Conservation (phyloP, 768 basidiomycete genomes). For the Rhodotorula kratochvilovae region DNA sequence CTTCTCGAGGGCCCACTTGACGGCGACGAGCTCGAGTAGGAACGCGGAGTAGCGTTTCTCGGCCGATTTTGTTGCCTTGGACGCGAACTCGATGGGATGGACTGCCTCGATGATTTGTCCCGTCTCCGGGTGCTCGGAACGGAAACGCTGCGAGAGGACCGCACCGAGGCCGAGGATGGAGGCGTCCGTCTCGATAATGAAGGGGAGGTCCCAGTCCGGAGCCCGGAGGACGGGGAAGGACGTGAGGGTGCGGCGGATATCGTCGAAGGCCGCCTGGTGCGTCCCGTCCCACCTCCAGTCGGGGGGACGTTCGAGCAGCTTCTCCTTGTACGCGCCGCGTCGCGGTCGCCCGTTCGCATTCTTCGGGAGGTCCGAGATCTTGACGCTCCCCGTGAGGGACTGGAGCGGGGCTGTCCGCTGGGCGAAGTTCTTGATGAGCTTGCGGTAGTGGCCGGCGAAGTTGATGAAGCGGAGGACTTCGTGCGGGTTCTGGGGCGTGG, state of each 20-base stretch:
- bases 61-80: neutral
- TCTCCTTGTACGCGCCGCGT: neutral
- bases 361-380: neutral
- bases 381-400: neutral
- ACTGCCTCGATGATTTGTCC: neutral
- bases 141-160: neutral
- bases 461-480: neutral
- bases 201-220: neutral
- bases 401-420: neutral
- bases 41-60: conserved; percentile 1
- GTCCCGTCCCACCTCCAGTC: neutral
- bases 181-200: neutral
- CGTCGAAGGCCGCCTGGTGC: neutral
- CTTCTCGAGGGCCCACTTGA: conserved; percentile 5
- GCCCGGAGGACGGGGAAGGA: neutral
- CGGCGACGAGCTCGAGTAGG: conserved; percentile 2
- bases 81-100: neutral
- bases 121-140: neutral
- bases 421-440: neutral
- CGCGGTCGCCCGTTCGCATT: neutral
- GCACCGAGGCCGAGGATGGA: neutral
- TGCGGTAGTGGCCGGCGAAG: conserved; percentile 1
- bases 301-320: neutral
- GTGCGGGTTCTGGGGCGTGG: neutral
- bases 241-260: neutral